Percentiles rank a stretch among this genome's conserved stretches.
Evolutionary conservation across 208 protist genomes (phyloP).

Genomic region (Trypanosoma brucei): DNA sequence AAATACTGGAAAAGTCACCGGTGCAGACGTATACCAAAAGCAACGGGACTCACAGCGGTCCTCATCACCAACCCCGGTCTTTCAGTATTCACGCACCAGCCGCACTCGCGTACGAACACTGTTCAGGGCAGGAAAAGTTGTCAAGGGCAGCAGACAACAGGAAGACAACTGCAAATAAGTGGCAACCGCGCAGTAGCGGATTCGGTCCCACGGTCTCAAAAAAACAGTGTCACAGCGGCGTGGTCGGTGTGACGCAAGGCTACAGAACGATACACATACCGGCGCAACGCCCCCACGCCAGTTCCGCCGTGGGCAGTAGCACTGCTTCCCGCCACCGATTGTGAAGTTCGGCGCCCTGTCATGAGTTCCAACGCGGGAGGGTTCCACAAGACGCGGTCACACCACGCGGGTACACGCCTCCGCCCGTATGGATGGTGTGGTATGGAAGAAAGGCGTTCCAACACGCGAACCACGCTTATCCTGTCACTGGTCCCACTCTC

Average conservation of each 20-base stretch:
- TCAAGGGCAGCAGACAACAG: neutral
- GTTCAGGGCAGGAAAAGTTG: too few species aligned
- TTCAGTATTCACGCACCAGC: too few species aligned
- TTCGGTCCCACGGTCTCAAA: constrained; percentile 6
- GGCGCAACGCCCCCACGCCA: neutral
- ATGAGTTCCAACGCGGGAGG: constrained; percentile 63
- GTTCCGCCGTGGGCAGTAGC: constrained; percentile 1
- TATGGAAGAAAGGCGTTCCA: constrained; percentile 6
- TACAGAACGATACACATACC: constrained; percentile 52
- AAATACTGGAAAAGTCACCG: too few species aligned
- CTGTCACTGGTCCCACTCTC: neutral
- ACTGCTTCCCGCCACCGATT: neutral
- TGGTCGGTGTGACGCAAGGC: constrained; percentile 67
- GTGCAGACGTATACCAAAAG: too few species aligned
- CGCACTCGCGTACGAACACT: too few species aligned
- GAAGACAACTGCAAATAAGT: neutral
- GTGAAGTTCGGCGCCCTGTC: constrained; percentile 24
- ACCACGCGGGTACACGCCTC: constrained; percentile 76
- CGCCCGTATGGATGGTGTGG: constrained; percentile 28
- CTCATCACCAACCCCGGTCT: too few species aligned
- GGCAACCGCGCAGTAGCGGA: neutral
- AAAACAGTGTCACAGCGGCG: constrained; percentile 47
- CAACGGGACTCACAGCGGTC: too few species aligned
- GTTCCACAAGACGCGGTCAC: constrained; percentile 81
- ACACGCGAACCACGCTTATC: neutral